Base-by-base conservation (phyloP, 768 basidiomycete species). In the Rhizopogon roseolus region DNA sequence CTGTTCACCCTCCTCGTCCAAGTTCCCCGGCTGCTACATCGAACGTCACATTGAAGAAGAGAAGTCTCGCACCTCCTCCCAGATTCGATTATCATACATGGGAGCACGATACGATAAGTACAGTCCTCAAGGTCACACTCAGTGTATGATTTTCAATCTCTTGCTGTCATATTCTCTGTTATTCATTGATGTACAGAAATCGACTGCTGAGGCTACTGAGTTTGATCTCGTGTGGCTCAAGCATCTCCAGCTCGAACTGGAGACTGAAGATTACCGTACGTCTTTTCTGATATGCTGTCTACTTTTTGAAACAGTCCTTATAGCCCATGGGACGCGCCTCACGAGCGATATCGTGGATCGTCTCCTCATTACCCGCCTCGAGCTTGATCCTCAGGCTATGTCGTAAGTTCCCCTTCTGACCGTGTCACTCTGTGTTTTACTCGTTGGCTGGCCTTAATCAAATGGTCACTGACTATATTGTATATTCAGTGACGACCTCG, bases 221-320 rank as follows among this genome's bases (percentile, higher is more conserved):
- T 88, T 85, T 73, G 78, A 85, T 52, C 68, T 85, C 40, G 87
- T 90, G 25, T 96, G 91, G 91, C 80, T 98, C 56, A 94, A 94
- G 71, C 68, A 74, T 34, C 73, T 96, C 25, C 80, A 80, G 19
- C 66, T 72, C 6, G 95, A 98, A 60, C 66, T 96, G 25, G 71
- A 71, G 37, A 73, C 81, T 22, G 90, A 93, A 60, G 76, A 74
- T 36, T 64, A 73, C 48, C 54, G 84, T 83, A 60, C 22, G 56
- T 48, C 28, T 43, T n/a, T 13, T 28, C 25, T 32, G n/a, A 11
- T 16, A 11, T 32, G 19, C 13, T 16, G 13, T 49, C 50, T 8
- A 32, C 14, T 3, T 36, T 14, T 44, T n/a, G 25, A 52, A 41
- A 52, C n/a, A 8, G 41, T 45, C 36, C 57, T 59, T 57, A 37